Percentiles rank a stretch among this genome's conserved stretches.
Conservation (phyloP, 1,284 basidiomycete genomes). For the Heterobasidion parviporum region DNA sequence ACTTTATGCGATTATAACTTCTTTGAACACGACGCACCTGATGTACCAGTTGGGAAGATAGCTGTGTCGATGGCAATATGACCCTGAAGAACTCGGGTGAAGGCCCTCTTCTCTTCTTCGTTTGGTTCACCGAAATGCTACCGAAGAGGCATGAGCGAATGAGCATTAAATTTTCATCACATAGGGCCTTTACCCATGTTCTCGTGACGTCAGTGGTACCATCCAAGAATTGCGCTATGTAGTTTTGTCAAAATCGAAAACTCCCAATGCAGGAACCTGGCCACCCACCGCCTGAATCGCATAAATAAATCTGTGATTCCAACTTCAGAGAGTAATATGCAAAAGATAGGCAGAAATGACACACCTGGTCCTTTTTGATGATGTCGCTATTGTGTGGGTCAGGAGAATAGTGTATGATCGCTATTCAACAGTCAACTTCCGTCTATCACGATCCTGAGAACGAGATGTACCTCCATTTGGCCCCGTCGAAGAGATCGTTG, state of each 20-base stretch:
- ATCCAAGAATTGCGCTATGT: slow-evolving; percentile 76
- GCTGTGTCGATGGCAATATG: slow-evolving; percentile 88
- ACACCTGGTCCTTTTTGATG: slow-evolving; percentile 68
- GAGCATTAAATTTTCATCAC: neutral
- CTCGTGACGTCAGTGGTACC: slow-evolving; percentile 95
- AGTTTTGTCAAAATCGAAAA: too few species aligned
- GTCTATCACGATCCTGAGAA: neutral
- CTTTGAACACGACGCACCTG: slow-evolving; percentile 36
- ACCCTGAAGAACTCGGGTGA: slow-evolving; percentile 92
- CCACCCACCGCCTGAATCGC: slow-evolving; percentile 80
- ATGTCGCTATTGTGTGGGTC: slow-evolving; percentile 66
- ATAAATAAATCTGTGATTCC: slow-evolving; percentile 71
- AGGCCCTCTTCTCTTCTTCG: slow-evolving; percentile 78
- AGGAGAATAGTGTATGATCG: slow-evolving; percentile 92
- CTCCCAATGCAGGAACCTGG: neutral
- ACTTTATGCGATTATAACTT: slow-evolving; percentile 5
- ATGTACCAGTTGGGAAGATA: slow-evolving; percentile 84
- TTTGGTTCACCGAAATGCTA: slow-evolving; percentile 89
- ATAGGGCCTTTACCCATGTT: slow-evolving; percentile 54
- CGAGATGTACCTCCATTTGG: slow-evolving; percentile 67
- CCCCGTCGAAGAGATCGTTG: slow-evolving; percentile 88
- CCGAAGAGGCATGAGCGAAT: neutral
- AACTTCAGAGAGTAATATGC: neutral
- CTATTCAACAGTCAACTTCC: slow-evolving; percentile 24
- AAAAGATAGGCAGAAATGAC: neutral